Evolutionary conservation across 2,329 filamentous ascomycete species (phyloP).

Genomic region (Phialophora expanda): DNA sequence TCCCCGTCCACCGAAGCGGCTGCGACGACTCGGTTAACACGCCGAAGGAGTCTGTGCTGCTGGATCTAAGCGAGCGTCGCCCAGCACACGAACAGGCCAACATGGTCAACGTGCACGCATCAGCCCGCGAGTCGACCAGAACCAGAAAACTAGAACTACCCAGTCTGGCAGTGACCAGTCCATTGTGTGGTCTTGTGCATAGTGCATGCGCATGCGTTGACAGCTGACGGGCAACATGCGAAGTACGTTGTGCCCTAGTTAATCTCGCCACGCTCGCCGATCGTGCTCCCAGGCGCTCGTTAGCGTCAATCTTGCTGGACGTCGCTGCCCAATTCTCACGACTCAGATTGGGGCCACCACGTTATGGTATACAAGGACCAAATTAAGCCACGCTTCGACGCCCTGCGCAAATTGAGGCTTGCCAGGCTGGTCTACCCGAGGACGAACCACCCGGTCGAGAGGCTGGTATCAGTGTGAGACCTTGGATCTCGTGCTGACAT

Average conservation of each 20-base stretch:
- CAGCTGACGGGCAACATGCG: neutral
- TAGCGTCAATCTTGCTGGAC: neutral
- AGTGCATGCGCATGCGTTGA: neutral
- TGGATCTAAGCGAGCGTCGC: neutral
- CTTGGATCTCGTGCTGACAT: conserved; percentile 13
- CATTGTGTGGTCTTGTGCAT: neutral
- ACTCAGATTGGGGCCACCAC: no score
- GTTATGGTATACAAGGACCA: neutral
- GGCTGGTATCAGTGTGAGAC: conserved; percentile 14
- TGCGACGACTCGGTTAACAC: neutral
- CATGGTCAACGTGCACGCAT: neutral
- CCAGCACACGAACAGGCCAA: neutral
- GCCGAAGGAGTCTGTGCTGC: no score
- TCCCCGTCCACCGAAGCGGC: neutral
- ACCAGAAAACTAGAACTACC: neutral
- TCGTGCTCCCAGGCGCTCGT: neutral
- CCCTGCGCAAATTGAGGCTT: neutral
- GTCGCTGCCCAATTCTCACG: neutral
- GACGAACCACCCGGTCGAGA: neutral
- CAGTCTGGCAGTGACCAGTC: no score
- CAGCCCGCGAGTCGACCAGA: neutral
- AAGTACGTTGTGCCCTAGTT: neutral
- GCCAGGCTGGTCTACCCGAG: neutral
- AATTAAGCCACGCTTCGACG: neutral
- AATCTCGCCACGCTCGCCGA: neutral